phyloP scores from a whole-genome alignment of 2,329 filamentous ascomycete genomes.

The Grosmannia serpens region DNA sequence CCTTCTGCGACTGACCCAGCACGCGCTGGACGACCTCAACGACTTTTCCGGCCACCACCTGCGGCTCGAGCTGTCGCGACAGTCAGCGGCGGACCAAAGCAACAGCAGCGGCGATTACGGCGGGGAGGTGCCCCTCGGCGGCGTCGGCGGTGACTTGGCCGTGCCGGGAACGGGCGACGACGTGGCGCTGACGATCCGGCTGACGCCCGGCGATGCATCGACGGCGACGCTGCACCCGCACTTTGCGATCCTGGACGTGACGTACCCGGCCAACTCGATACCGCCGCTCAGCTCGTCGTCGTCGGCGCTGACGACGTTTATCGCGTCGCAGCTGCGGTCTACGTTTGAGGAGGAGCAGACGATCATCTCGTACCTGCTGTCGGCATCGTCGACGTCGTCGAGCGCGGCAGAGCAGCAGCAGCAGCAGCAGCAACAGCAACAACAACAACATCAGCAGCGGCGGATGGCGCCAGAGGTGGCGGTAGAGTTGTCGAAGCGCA shows the following conservation, averaged over 20 bases:
- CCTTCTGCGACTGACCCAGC: slow-evolving; percentile 70
- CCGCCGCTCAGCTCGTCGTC: slow-evolving; percentile 57
- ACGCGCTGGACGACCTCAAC: slow-evolving; percentile 75
- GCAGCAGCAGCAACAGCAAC: slow-evolving; percentile 4
- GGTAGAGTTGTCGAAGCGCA: slow-evolving; percentile 54
- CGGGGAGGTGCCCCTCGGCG: slow-evolving; percentile 8
- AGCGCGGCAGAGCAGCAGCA: slow-evolving; percentile 3
- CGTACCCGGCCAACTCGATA: slow-evolving; percentile 59
- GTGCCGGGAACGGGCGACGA: slow-evolving; percentile 27
- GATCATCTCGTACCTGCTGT: slow-evolving; percentile 65
- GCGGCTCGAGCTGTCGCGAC: slow-evolving; percentile 45
- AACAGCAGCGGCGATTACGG: slow-evolving; percentile 17
- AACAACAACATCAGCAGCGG: slow-evolving; percentile 25
- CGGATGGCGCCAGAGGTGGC: slow-evolving; percentile 38
- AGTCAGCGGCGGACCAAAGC: not conserved
- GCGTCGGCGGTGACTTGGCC: slow-evolving; percentile 18
- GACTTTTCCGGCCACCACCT: slow-evolving; percentile 79
- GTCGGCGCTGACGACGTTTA: slow-evolving; percentile 63
- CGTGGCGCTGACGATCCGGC: slow-evolving; percentile 57
- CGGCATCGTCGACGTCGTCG: slow-evolving; percentile 42
- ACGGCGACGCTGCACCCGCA: slow-evolving; percentile 57
- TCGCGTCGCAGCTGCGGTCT: slow-evolving; percentile 65
- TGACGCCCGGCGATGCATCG: slow-evolving; percentile 52
- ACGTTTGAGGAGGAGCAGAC: slow-evolving; percentile 84
- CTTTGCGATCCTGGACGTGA: slow-evolving; percentile 61